phyloP scores from a whole-genome alignment of 257 asterid species.

The Marsdenia floribunda region DNA sequence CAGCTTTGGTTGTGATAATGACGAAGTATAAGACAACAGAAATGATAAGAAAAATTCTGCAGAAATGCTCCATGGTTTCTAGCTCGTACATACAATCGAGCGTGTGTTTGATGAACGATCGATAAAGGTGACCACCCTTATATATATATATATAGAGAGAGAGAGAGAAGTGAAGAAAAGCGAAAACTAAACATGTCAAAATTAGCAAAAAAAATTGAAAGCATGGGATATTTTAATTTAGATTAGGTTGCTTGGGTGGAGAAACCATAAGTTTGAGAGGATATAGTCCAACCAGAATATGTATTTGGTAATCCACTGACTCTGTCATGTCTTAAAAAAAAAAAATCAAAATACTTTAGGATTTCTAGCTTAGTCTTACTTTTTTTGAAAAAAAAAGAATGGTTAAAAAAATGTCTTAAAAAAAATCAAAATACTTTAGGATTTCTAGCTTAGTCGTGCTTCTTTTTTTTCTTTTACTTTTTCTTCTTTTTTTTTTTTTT shows the following conservation, averaged over 20 bases:
- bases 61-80: background rate
- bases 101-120: background rate
- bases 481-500: too few species aligned
- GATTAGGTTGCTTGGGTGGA: background rate
- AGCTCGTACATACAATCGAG: background rate
- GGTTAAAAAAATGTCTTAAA: too few species aligned
- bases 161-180: background rate
- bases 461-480: too few species aligned
- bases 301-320: conserved; percentile 6
- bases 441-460: too few species aligned
- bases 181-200: background rate
- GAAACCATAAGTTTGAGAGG: background rate
- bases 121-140: background rate
- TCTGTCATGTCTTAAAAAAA: background rate
- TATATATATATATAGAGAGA: background rate
- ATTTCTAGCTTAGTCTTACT: background rate
- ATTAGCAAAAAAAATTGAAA: background rate
- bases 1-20: background rate
- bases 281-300: background rate
- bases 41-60: conserved; percentile 1
- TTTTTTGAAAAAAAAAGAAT: too few species aligned
- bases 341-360: background rate
- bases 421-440: too few species aligned
- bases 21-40: background rate
- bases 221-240: background rate